Conservation (phyloP, 768 basidiomycete genomes). For the Botryobasidium botryosum region DNA sequence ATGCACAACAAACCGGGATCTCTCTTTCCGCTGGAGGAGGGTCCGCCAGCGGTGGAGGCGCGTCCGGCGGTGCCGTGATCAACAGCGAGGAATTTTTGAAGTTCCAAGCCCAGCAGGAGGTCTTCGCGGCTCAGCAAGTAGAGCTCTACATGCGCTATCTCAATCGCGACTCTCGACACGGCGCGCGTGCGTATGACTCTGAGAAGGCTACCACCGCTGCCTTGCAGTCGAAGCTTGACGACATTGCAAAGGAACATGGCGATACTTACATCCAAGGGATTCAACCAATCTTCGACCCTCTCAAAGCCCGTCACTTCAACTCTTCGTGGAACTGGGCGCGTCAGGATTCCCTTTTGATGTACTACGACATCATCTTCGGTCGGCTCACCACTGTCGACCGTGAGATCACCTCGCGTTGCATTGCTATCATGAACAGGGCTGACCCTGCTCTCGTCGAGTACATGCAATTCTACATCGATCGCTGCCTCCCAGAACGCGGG, state of each 20-base stretch:
- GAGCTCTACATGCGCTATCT: constrained; percentile 97
- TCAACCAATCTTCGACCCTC: constrained; percentile 81
- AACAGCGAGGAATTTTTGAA: constrained; percentile 97
- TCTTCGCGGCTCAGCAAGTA: constrained; percentile 82
- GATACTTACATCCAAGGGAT: constrained; percentile 89
- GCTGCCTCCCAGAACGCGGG: constrained; percentile 61
- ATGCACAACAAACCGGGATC: constrained; percentile 82
- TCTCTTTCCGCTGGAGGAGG: constrained; percentile 54
- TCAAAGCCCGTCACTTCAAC: constrained; percentile 96
- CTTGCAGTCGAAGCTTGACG: constrained; percentile 77
- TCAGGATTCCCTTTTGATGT: constrained; percentile 92
- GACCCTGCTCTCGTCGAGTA: constrained; percentile 82
- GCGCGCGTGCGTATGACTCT: constrained; percentile 74
- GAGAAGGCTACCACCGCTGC: constrained; percentile 58
- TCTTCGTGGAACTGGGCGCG: constrained; percentile 99
- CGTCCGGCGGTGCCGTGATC: constrained; percentile 68
- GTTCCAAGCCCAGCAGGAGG: constrained; percentile 86
- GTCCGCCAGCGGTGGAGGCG: constrained; percentile 38
- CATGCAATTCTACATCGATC: constrained; percentile 92
- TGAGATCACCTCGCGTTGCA: constrained; percentile 92
- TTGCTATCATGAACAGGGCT: constrained; percentile 93
- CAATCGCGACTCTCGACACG: constrained; percentile 79
- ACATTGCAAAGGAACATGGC: constrained; percentile 81
- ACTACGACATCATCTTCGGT: constrained; percentile 96
- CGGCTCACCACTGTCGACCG: constrained; percentile 86